Conservation (phyloP, 176 grass and related monocot species). For the Avena sativa region DNA sequence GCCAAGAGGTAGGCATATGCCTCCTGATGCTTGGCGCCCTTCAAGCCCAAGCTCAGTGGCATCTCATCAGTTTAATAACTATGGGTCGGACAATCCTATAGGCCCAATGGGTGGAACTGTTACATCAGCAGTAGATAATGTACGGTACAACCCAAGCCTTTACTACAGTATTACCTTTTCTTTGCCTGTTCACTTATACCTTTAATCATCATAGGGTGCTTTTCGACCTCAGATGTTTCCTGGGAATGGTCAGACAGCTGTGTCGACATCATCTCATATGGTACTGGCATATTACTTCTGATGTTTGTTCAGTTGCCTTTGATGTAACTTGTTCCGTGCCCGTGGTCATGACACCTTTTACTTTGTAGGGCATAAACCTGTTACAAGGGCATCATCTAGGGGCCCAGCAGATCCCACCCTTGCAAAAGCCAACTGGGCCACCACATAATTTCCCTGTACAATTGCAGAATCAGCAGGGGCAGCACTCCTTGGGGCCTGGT, state of each 20-base stretch:
- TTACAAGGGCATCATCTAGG: slow-evolving; percentile 63
- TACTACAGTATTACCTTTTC: slow-evolving; percentile 20
- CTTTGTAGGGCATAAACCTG: slow-evolving; percentile 72
- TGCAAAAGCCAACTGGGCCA: slow-evolving; percentile 67
- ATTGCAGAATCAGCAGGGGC: slow-evolving; percentile 72
- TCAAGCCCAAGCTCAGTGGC: slow-evolving; percentile 70
- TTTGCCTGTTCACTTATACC: slow-evolving; percentile 43
- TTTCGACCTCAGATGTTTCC: slow-evolving; percentile 57
- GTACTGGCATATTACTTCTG: slow-evolving; percentile 52
- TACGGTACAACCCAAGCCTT: slow-evolving; percentile 52
- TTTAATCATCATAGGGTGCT: slow-evolving; percentile 55
- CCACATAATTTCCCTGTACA: slow-evolving; percentile 67
- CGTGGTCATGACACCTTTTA: slow-evolving; percentile 31
- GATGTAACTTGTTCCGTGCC: slow-evolving; percentile 29
- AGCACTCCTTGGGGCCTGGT: slow-evolving; percentile 65
- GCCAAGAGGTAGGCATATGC: slow-evolving; percentile 62
- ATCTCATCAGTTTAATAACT: slow-evolving; percentile 73
- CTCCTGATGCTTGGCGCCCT: slow-evolving; percentile 71
- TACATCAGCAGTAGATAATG: slow-evolving; percentile 69
- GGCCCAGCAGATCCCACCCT: slow-evolving; percentile 63
- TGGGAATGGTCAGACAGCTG: slow-evolving; percentile 62
- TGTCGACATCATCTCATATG: slow-evolving; percentile 68
- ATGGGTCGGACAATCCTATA: slow-evolving; percentile 63
- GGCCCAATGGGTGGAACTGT: slow-evolving; percentile 50
- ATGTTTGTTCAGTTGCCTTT: slow-evolving; percentile 32